Evolutionary conservation across 495 filamentous ascomycete species (phyloP).

Genomic region (Mytilinidion resinicola): DNA sequence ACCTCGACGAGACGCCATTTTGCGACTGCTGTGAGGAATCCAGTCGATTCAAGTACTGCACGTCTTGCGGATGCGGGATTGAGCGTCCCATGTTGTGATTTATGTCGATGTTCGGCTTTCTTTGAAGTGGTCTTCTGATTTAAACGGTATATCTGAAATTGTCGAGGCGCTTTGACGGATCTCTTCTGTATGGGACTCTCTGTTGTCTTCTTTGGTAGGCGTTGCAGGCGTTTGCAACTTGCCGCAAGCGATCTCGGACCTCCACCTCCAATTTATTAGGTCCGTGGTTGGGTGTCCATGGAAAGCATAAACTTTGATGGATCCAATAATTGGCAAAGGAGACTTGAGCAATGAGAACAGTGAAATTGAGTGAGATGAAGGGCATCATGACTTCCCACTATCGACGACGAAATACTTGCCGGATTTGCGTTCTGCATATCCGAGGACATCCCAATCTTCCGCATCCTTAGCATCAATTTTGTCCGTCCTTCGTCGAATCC

Average conservation of each 20-base stretch:
- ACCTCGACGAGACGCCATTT: conserved; percentile 17
- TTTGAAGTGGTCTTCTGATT: neutral
- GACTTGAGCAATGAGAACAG: too few relatives aligned
- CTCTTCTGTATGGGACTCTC: too few relatives aligned
- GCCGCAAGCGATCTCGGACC: too few relatives aligned
- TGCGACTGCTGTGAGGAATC: conserved; percentile 23
- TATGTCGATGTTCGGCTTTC: neutral
- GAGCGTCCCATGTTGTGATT: neutral
- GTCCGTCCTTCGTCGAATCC: conserved; percentile 34
- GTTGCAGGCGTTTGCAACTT: too few relatives aligned
- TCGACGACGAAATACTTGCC: conserved; percentile 78
- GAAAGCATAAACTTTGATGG: too few relatives aligned
- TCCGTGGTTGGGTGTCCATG: too few relatives aligned
- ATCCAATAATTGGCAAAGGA: too few relatives aligned
- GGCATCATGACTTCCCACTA: conserved; percentile 39
- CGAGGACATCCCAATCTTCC: conserved; percentile 65
- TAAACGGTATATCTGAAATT: too few relatives aligned
- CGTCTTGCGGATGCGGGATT: conserved; percentile 9
- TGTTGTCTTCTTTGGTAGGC: too few relatives aligned
- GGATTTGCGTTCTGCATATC: conserved; percentile 55
- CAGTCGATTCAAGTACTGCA: conserved; percentile 10
- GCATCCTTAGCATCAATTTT: conserved; percentile 29
- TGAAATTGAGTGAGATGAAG: too few relatives aligned
- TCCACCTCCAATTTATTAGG: too few relatives aligned
- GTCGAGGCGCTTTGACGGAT: too few relatives aligned